Evolutionary conservation across 2,329 filamentous ascomycete genomes (phyloP), one percentile per base, ranked within the genome.

Genomic region (Taxawa tesnikishii): DNA sequence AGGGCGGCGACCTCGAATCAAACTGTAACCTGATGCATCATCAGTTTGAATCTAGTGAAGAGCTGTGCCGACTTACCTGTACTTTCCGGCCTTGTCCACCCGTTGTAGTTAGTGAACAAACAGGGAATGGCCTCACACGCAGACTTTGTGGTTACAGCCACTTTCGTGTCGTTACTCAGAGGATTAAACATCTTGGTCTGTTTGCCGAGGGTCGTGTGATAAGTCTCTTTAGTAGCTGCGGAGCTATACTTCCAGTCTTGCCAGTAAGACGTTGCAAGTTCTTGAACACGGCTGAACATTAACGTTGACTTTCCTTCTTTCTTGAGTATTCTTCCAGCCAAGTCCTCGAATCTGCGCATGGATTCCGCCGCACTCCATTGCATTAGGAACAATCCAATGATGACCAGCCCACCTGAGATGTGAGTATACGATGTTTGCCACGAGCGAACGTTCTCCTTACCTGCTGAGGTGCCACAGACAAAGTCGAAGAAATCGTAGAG

Each of bases 41-140:
- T n/a, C n/a, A n/a, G n/a, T n/a, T n/a, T n/a, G n/a, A n/a, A n/a
- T n/a, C n/a, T n/a, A n/a, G n/a, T n/a, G n/a, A n/a, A n/a, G n/a
- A n/a, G n/a, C n/a, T n/a, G n/a, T n/a, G n/a, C n/a, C n/a, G n/a
- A 15, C 34, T 26, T 35, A 41, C 42, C 33, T 8, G 31, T 29
- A 11, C 32, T 21, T 9, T 26, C 12, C n/a, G 37, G 31, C 9
- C 43, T 27, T 5, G 28, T 26, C 15, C 38, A 33, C 10, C 44
- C 38, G 28, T 53, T 53, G 15, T 54, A 53, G 31, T 53, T 53
- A 1, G 49, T 38, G 17, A 54, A 44, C n/a, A 54, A 26, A 37
- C 36, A 46, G 10, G 41, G 37, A 3, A 37, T 13, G 8, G 38
- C 36, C 11, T 44, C 32, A n/a, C 37, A 32, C 5, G 43, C 43